Evolutionary conservation across 1,139 yeast genomes (phyloP).

Genomic region (Blastobotrys indianensis): DNA sequence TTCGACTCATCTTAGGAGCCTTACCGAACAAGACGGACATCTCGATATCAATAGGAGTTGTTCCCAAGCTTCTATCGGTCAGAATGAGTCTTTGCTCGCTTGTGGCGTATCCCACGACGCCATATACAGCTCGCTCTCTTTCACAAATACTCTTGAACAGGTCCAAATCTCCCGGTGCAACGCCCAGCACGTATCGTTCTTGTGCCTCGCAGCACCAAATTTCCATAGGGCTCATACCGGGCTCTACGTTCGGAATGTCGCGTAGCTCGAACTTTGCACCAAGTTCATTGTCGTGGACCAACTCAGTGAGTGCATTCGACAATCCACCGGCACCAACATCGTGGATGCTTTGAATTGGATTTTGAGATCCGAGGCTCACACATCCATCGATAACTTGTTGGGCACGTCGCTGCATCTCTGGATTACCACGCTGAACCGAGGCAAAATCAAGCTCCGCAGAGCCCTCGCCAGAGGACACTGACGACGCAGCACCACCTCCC

Average conservation of each 20-base stretch:
- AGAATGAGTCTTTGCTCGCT: conserved; percentile 76
- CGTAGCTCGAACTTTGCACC: conserved; percentile 94
- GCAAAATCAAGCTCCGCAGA: conserved; percentile 95
- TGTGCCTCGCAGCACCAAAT: conserved; percentile 99
- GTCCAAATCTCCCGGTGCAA: conserved; percentile 70
- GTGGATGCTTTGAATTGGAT: conserved; percentile 93
- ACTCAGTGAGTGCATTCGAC: conserved; percentile 94
- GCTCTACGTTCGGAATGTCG: conserved; percentile 84
- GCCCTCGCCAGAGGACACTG: conserved; percentile 91
- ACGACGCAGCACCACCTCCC: conserved; percentile 99
- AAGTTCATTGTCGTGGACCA: conserved; percentile 92
- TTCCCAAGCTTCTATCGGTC: conserved; percentile 65
- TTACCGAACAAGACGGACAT: conserved; percentile 97
- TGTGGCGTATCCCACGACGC: conserved; percentile 94
- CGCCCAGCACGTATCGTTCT: conserved; percentile 94
- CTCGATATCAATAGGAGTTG: conserved; percentile 91
- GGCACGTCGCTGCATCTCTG: conserved; percentile 98
- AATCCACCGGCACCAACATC: conserved; percentile 99
- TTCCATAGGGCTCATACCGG: conserved; percentile 99
- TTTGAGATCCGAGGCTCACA: conserved; percentile 69
- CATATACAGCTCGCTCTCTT: conserved; percentile 94
- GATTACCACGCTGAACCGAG: conserved; percentile 98
- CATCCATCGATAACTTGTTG: conserved; percentile 97
- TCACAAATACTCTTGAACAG: conserved; percentile 73
- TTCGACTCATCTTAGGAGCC: conserved; percentile 90